A percentile compares a stretch with the other conserved stretches of the same genome.
phyloP scores from a whole-genome alignment of 2,329 filamentous ascomycete species.

The Drechslerella coelobrocha region DNA sequence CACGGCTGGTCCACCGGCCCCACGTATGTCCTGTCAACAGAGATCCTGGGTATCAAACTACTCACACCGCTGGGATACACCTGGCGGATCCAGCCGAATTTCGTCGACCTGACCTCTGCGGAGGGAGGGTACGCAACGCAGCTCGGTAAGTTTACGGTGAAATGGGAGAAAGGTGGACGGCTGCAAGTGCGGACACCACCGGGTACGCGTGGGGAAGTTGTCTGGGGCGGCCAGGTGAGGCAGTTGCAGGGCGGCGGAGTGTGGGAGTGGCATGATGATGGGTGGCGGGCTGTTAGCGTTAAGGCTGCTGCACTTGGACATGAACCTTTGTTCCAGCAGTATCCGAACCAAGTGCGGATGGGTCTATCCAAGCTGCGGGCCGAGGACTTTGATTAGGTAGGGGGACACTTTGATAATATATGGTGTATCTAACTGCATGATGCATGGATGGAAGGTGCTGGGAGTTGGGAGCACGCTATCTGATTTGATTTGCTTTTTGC shows the following conservation, averaged over 20 bases:
- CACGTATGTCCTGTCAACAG: slow-evolving; percentile 61
- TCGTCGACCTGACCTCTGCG: slow-evolving; percentile 58
- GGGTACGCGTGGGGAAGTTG: slow-evolving; percentile 53
- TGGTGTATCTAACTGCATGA: no score
- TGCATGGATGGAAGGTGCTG: neutral
- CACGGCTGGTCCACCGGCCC: slow-evolving; percentile 64
- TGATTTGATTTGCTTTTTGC: neutral
- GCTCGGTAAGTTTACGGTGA: slow-evolving; percentile 58
- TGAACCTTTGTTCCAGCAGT: neutral
- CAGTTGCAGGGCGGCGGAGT: slow-evolving; percentile 35
- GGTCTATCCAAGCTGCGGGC: neutral
- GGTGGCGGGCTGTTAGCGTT: slow-evolving; percentile 23
- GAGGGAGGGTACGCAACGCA: slow-evolving; percentile 60
- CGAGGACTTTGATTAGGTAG: no score
- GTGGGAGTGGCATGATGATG: slow-evolving; percentile 47
- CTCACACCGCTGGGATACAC: slow-evolving; percentile 57
- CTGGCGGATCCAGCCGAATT: slow-evolving; percentile 59
- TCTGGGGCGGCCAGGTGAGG: slow-evolving; percentile 53
- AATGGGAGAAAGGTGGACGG: slow-evolving; percentile 55
- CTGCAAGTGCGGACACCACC: slow-evolving; percentile 55
- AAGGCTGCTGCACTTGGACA: neutral
- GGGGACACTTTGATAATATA: no score
- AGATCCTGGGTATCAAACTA: slow-evolving; percentile 60
- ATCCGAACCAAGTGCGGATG: no score
- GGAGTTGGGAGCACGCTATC: neutral